Evolutionary conservation across 2,329 filamentous ascomycete genomes (phyloP).

Genomic region (Diaporthe aspalathi): DNA sequence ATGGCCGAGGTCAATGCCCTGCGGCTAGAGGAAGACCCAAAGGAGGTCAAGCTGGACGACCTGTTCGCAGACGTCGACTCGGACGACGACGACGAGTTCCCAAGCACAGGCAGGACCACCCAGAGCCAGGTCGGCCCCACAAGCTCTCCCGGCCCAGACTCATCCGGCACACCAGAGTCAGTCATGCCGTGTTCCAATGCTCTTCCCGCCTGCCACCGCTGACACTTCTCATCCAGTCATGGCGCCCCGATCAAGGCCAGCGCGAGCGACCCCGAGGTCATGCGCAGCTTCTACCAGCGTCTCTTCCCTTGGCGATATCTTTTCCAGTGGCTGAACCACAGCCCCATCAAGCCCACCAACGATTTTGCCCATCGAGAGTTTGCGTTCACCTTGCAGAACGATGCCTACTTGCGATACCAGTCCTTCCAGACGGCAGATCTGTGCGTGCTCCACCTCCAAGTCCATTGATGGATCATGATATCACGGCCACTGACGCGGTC

Average conservation of each 20-base stretch:
- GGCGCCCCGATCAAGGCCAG: constrained; percentile 58
- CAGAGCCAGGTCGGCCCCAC: constrained; percentile 47
- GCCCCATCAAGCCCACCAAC: constrained; percentile 81
- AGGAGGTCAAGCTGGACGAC: constrained; percentile 67
- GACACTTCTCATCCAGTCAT: constrained; percentile 46
- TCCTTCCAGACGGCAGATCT: constrained; percentile 68
- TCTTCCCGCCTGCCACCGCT: constrained; percentile 40
- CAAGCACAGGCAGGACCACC: constrained; percentile 57
- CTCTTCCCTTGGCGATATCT: constrained; percentile 94
- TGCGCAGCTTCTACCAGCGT: constrained; percentile 94
- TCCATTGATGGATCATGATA: background rate
- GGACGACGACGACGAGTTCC: constrained; percentile 73
- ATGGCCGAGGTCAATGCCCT: constrained; percentile 52
- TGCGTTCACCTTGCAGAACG: constrained; percentile 92
- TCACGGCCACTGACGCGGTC: constrained; percentile 29
- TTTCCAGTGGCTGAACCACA: constrained; percentile 98
- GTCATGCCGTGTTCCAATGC: background rate
- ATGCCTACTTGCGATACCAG: constrained; percentile 93
- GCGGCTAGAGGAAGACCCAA: constrained; percentile 44
- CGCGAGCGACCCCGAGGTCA: constrained; percentile 79
- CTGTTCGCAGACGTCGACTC: constrained; percentile 69
- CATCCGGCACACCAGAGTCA: constrained; percentile 48
- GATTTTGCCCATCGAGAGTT: constrained; percentile 97
- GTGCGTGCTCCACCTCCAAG: constrained; percentile 48
- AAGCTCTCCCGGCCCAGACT: constrained; percentile 57